These are phyloP conservation scores for Lachnum nothofagi DNA, from an alignment of 2,329 filamentous ascomycete genomes.

Conservation along the genomic window DNA sequence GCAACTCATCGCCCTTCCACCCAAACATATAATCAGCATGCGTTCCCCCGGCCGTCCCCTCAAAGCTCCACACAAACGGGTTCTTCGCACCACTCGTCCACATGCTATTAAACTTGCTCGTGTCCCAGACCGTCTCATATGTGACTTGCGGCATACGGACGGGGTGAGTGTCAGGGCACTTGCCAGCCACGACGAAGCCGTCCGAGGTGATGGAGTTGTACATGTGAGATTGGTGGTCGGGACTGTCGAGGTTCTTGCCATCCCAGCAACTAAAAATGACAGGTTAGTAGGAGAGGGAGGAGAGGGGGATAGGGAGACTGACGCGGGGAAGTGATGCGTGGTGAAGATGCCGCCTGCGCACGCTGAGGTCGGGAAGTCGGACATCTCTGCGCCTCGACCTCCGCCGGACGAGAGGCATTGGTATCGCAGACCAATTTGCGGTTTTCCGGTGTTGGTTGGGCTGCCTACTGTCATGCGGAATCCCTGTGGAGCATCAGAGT, in stretches of 20 bases:
- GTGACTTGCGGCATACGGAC: conserved; percentile 45
- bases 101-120: conserved; percentile 37
- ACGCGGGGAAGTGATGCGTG: conserved; percentile 30
- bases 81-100: conserved; percentile 41
- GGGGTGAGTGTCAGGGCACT: conserved; percentile 33
- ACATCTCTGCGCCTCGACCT: conserved; percentile 8
- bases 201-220: conserved; percentile 26
- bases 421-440: conserved; percentile 9
- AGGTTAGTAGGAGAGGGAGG: conserved; percentile 1
- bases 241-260: conserved; percentile 17
- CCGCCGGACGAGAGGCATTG: conserved; percentile 11
- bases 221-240: conserved; percentile 22
- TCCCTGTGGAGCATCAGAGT: conserved; percentile 13
- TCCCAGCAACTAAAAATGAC: conserved; percentile 22
- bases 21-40: neutral
- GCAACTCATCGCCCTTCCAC: neutral
- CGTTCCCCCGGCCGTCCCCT: neutral
- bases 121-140: conserved; percentile 46
- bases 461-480: conserved; percentile 21
- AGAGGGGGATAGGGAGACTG: neutral
- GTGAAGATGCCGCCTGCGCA: conserved; percentile 33
- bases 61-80: conserved; percentile 30
- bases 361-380: conserved; percentile 16
- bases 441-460: conserved; percentile 2
- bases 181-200: conserved; percentile 14